Conservation (phyloP, 441 rosid genomes). For the Kokia cookei region DNA sequence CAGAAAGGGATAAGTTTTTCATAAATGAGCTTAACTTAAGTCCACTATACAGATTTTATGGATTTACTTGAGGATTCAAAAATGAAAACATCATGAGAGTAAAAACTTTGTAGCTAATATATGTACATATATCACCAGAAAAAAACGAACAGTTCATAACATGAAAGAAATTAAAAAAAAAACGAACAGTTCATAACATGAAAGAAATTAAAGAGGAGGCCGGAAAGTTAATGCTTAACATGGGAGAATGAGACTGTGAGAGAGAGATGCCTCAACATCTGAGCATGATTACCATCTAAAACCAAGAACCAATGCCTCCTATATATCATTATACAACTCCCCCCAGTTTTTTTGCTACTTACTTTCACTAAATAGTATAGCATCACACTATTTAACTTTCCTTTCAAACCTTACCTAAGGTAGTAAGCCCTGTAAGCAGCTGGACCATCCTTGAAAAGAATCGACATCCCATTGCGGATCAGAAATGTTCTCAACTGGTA, state of each 20-base stretch:
- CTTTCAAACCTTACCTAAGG: conserved; percentile 44
- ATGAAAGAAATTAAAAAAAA: neutral
- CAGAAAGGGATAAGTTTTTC: conserved; percentile 2
- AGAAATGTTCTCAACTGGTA: conserved; percentile 87
- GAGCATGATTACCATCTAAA: neutral
- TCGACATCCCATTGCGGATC: conserved; percentile 90
- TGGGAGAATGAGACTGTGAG: neutral
- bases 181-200: neutral
- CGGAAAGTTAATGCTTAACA: neutral
- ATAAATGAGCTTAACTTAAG: neutral
- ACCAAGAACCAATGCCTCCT: neutral
- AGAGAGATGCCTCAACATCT: neutral
- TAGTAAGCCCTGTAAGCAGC: conserved; percentile 79
- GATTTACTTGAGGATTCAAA: neutral
- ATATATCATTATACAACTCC: neutral
- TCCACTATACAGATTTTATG: neutral
- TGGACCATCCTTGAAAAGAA: conserved; percentile 87
- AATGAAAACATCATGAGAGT: neutral
- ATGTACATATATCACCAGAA: neutral
- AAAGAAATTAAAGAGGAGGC: neutral
- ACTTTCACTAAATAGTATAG: neutral
- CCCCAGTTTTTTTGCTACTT: neutral
- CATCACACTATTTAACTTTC: neutral
- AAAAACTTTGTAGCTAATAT: neutral
- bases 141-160: neutral